Conservation (phyloP, 1,284 basidiomycete genomes). For the Uromyces viciae-fabae region DNA sequence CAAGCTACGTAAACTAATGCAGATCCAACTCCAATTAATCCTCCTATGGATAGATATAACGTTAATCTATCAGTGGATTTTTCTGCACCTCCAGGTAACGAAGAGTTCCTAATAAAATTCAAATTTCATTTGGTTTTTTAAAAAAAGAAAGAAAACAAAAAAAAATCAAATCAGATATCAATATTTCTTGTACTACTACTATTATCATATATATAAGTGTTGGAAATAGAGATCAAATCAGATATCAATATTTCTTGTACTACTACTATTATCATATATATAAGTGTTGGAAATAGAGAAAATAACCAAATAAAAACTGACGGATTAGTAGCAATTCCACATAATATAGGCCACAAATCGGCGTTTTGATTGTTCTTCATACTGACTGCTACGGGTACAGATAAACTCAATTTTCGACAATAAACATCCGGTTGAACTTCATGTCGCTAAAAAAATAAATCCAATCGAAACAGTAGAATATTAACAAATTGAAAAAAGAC, state of each 20-base stretch:
- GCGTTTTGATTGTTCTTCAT: conserved; percentile 78
- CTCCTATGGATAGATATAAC: conserved; percentile 35
- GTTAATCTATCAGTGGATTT: conserved; percentile 35
- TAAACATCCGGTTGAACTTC: conserved; percentile 98
- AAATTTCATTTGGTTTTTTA: no score
- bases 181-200: not conserved
- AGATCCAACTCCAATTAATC: conserved; percentile 26
- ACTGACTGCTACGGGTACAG: conserved; percentile 84
- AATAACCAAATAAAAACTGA: conserved; percentile 57
- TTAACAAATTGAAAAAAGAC: not conserved
- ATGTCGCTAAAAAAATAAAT: conserved; percentile 65
- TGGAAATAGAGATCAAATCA: not conserved
- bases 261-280: not conserved
- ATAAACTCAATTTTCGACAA: conserved; percentile 74
- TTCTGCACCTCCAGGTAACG: conserved; percentile 41
- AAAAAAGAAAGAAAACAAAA: not conserved
- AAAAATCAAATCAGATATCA: not conserved
- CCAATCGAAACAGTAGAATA: not conserved
- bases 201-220: not conserved
- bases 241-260: not conserved
- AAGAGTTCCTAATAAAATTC: conserved; percentile 30
- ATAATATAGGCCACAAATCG: conserved; percentile 82
- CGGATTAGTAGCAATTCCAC: conserved; percentile 78
- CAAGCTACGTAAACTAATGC: conserved; percentile 37
- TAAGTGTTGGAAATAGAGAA: conserved; percentile 48